These are phyloP conservation scores for Phytophthora hybrid DNA, from an alignment of 352 stramenopile genomes.

Conservation along the genomic window DNA sequence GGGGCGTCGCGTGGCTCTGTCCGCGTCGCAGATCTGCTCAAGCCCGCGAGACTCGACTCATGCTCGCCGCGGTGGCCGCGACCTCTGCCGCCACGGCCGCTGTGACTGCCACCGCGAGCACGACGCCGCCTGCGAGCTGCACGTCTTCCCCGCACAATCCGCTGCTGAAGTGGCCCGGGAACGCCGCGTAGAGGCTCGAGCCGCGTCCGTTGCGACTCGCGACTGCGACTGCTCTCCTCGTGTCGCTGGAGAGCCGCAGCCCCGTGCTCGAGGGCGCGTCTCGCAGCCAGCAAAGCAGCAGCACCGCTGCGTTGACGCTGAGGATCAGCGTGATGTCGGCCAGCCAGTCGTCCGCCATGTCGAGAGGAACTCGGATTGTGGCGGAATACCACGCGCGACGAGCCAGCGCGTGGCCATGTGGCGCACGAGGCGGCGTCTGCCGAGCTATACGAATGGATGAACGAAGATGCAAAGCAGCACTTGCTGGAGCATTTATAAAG, in stretches of 20 bases:
- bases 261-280: slow-evolving; percentile 19
- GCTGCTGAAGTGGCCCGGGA: slow-evolving; percentile 32
- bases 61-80: slow-evolving; percentile 25
- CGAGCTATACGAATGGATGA: slow-evolving; percentile 4
- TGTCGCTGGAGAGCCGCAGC: slow-evolving; percentile 30
- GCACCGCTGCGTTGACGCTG: slow-evolving; percentile 16
- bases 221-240: slow-evolving; percentile 14
- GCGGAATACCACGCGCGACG: slow-evolving; percentile 13
- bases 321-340: slow-evolving; percentile 21
- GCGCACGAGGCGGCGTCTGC: slow-evolving; percentile 13
- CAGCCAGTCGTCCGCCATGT: slow-evolving; percentile 30
- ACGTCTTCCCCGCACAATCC: slow-evolving; percentile 34
- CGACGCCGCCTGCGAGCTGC: slow-evolving; percentile 30
- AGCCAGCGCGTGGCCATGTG: slow-evolving; percentile 34
- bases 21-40: slow-evolving; percentile 8
- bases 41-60: slow-evolving; percentile 16
- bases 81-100: slow-evolving; percentile 29
- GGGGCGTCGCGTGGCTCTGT: slow-evolving; percentile 15
- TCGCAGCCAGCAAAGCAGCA: slow-evolving; percentile 33
- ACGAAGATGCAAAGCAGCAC: slow-evolving; percentile 10
- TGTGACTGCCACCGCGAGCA: slow-evolving; percentile 29
- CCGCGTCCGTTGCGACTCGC: slow-evolving; percentile 4
- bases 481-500: slow-evolving; percentile 15
- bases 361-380: slow-evolving; percentile 30
- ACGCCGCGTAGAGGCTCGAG: slow-evolving; percentile 28